Evolutionary conservation across 805 yeast genomes (phyloP).

Genomic region (Candida piceae): DNA sequence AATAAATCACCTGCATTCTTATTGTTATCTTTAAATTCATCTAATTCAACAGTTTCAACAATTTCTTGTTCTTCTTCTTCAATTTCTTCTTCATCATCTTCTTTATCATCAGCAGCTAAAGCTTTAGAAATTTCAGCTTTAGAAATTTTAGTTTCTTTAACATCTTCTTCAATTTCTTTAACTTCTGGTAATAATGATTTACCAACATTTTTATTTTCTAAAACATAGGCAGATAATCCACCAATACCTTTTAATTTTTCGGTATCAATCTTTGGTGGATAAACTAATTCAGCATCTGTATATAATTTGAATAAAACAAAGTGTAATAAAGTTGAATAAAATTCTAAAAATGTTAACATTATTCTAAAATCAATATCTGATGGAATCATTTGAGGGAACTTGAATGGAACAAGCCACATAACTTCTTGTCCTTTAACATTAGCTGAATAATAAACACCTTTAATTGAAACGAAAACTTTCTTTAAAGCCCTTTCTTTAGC

Average conservation of each 20-base stretch:
- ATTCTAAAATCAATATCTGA: slow-evolving; percentile 91
- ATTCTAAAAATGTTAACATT: slow-evolving; percentile 95
- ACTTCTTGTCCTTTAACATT: slow-evolving; percentile 85
- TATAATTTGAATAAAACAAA: slow-evolving; percentile 83
- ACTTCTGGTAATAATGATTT: slow-evolving; percentile 35
- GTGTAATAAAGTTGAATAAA: slow-evolving; percentile 86
- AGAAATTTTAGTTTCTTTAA: slow-evolving; percentile 37
- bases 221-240: slow-evolving; percentile 78
- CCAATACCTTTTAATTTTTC: slow-evolving; percentile 79
- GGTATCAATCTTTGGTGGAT: slow-evolving; percentile 82
- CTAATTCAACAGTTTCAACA: slow-evolving; percentile 51
- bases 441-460: slow-evolving; percentile 96
- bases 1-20: slow-evolving; percentile 66
- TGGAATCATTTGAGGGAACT: slow-evolving; percentile 94
- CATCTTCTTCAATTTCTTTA: slow-evolving; percentile 17
- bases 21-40: slow-evolving; percentile 61
- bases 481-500: slow-evolving; percentile 77
- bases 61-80: slow-evolving; percentile 35
- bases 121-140: slow-evolving; percentile 43
- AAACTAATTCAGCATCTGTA: slow-evolving; percentile 77
- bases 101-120: slow-evolving; percentile 48
- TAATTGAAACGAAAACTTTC: slow-evolving; percentile 92
- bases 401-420: slow-evolving; percentile 95
- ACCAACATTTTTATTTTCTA: slow-evolving; percentile 46
- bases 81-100: slow-evolving; percentile 33